Percentiles rank a stretch among this genome's conserved stretches.
Conservation (phyloP, 257 asterid species). For the Nyctanthes arbortristis region DNA sequence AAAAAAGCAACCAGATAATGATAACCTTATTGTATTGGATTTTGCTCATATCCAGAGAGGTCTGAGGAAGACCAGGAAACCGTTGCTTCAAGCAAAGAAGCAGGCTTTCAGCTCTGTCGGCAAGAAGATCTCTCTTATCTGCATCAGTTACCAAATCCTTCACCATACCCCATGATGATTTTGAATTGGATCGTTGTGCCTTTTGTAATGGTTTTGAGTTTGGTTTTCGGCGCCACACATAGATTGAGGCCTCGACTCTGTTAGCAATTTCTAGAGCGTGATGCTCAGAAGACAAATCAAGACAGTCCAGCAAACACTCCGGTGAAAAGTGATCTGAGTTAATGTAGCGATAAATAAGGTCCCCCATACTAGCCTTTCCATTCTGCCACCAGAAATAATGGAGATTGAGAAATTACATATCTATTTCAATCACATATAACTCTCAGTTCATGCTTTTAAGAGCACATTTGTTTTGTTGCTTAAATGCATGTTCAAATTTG, state of each 20-base stretch:
- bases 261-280: constrained; percentile 78
- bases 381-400: constrained; percentile 43
- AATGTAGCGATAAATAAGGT: constrained; percentile 58
- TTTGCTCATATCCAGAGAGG: constrained; percentile 72
- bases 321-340: constrained; percentile 67
- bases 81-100: constrained; percentile 62
- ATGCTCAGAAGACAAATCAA: constrained; percentile 73
- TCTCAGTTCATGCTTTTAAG: not conserved
- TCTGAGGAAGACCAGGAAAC: constrained; percentile 86
- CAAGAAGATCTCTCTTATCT: constrained; percentile 57
- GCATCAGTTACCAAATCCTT: constrained; percentile 73
- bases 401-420: not conserved
- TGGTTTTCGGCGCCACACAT: constrained; percentile 54
- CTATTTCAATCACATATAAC: not conserved
- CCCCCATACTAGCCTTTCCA: constrained; percentile 70
- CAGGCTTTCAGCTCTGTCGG: constrained; percentile 71
- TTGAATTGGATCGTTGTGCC: constrained; percentile 51
- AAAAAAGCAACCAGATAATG: not conserved
- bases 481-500: not conserved
- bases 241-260: constrained; percentile 64
- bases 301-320: constrained; percentile 73
- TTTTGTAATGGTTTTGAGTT: constrained; percentile 41
- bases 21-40: constrained; percentile 79
- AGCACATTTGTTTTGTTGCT: not conserved
- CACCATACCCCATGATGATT: constrained; percentile 78